Base-by-base conservation (phyloP, 2,329 filamentous ascomycete species). In the Gaeumannomyces sp. region DNA sequence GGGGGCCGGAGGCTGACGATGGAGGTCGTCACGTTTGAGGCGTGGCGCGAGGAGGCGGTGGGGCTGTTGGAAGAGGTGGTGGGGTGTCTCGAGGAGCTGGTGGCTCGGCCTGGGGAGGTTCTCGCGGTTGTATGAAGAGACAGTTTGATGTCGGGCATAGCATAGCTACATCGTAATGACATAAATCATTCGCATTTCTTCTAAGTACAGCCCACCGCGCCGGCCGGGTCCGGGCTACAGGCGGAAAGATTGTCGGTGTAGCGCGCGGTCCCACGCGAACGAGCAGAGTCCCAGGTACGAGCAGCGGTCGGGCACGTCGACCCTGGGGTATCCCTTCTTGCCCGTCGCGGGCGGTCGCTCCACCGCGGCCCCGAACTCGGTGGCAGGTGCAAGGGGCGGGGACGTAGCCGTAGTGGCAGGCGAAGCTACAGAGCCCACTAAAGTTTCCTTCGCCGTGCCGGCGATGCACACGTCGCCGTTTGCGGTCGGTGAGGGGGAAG, bases 351-450 rank as follows among this genome's bases (percentile, higher is more conserved):
- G 64, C 28, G 60, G 57, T 3, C 61, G 60, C 31, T 19, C 1
- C 13, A 63, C 59, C 13, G 64, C 67, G 11, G 62, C 57, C 7
- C 68, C 69, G 1, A 60, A 64, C 22, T 66, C 63, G 7, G 66
- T 70, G n/a, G 59, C 69, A 70, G 31, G 63, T 50, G 61, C 69
- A 70, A 50, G 62, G 62, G 2, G 66, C 66, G 28, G 68, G 68
- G 22, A 67, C 69, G 65, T 66, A 67, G 3, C 69, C 69, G 38
- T 67, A 64, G 27, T 62, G 59, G 64, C 69, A 70, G 14, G 67
- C 59, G 58, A 69, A 70, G 16, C 53, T 57, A 50, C 69, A 70
- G 2, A 70, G 64, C 2, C 68, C 68, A 1, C 56, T 25, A 59
- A 66, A 68, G 45, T 70, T 70, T 13, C 62, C 66, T 2, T 57